phyloP scores from a whole-genome alignment of 1,284 basidiomycete species.

The Marasmius tenuissimus region DNA sequence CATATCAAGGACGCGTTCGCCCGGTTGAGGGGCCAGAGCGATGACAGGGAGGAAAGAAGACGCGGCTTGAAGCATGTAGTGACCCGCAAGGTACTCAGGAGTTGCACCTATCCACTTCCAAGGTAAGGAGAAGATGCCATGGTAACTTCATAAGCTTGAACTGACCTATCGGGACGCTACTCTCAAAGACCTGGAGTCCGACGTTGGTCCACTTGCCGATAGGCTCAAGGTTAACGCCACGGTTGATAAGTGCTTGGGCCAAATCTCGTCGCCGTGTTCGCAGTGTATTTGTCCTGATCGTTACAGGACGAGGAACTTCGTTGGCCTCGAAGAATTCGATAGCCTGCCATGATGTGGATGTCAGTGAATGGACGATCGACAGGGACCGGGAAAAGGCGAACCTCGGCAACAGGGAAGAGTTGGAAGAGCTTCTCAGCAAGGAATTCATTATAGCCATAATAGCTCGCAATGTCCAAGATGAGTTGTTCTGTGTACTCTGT shows the following conservation, averaged over 20 bases:
- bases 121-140: not conserved
- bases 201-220: constrained; percentile 99
- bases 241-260: constrained; percentile 92
- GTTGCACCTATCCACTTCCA: constrained; percentile 66
- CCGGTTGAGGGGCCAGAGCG: constrained; percentile 89
- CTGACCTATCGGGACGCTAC: constrained; percentile 87
- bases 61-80: constrained; percentile 99
- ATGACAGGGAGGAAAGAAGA: constrained; percentile 99
- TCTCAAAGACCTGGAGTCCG: constrained; percentile 97
- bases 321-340: constrained; percentile 99
- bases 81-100: constrained; percentile 97
- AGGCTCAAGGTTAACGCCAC: constrained; percentile 96
- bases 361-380: constrained; percentile 3
- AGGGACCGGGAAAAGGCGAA: constrained; percentile 23
- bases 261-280: constrained; percentile 93
- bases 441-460: constrained; percentile 98
- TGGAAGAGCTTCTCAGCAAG: constrained; percentile 94
- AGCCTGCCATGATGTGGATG: constrained; percentile 53
- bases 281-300: constrained; percentile 97
- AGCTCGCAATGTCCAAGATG: constrained; percentile 85
- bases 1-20: constrained; percentile 97
- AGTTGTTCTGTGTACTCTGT: constrained; percentile 92
- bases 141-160: not conserved
- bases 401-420: constrained; percentile 92
- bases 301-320: constrained; percentile 94